Conservation (phyloP, 75 land plant genomes). For the Pinus tabuliformis region DNA sequence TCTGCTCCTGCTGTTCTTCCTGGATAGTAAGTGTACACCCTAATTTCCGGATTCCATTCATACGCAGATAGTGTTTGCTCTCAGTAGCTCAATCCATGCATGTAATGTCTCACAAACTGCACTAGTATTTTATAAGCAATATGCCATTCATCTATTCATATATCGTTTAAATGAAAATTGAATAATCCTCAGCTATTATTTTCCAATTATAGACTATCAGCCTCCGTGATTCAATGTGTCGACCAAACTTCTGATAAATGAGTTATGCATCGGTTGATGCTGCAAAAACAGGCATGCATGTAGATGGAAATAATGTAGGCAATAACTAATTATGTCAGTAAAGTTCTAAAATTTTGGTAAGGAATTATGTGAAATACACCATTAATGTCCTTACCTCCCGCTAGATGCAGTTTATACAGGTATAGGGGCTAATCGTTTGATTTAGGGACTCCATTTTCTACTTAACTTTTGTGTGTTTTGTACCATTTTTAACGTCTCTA, state of each 20-base stretch:
- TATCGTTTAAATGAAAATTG: not conserved
- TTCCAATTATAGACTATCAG: not conserved
- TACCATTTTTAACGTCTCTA: too few relatives aligned
- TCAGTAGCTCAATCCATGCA: not conserved
- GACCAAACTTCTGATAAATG: not conserved
- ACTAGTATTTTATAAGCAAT: too few relatives aligned
- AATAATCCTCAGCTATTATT: not conserved
- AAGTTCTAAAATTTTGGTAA: not conserved
- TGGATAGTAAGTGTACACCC: conserved; percentile 44
- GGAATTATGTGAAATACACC: not conserved
- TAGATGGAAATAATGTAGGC: not conserved
- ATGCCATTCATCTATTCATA: too few relatives aligned
- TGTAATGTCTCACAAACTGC: not conserved
- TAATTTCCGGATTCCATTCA: not conserved
- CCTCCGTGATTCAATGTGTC: not conserved
- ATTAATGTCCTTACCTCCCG: not conserved
- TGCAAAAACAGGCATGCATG: not conserved
- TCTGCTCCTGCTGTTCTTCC: conserved; percentile 59
- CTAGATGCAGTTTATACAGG: not conserved
- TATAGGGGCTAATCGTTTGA: not conserved
- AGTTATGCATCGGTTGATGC: not conserved
- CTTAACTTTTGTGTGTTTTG: not conserved
- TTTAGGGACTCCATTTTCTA: conserved; percentile 2
- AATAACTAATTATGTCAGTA: not conserved
- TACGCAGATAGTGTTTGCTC: too few relatives aligned